Conservation (phyloP, 2,329 filamentous ascomycete species). For the Cylindrodendrum hubeiense region DNA sequence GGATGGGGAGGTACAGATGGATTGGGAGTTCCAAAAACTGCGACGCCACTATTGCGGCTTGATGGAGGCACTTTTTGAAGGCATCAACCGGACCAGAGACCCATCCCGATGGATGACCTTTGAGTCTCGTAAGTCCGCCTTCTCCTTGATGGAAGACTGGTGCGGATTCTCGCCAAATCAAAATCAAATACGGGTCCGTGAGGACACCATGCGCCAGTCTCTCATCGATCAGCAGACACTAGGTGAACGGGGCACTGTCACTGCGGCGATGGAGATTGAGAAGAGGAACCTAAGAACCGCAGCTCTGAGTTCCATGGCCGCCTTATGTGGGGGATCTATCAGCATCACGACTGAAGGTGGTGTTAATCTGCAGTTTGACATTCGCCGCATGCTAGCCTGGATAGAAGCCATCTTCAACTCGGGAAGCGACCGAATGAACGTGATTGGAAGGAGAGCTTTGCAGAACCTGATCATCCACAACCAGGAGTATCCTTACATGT, state of each 20-base stretch:
- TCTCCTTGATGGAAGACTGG: conserved; percentile 99
- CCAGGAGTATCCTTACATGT: conserved; percentile 83
- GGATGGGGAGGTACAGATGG: conserved; percentile 93
- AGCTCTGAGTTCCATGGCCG: conserved; percentile 94
- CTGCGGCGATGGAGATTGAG: conserved; percentile 95
- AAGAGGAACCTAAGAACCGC: conserved; percentile 92
- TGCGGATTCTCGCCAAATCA: conserved; percentile 97
- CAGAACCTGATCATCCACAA: conserved; percentile 94
- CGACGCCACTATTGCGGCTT: conserved; percentile 94
- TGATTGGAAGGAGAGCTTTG: conserved; percentile 88
- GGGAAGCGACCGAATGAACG: conserved; percentile 90
- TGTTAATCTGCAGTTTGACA: conserved; percentile 89
- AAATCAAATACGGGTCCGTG: conserved; percentile 81
- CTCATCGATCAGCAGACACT: conserved; percentile 83
- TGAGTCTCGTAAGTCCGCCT: conserved; percentile 93
- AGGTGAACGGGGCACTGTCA: conserved; percentile 81
- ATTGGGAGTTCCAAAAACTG: conserved; percentile 93
- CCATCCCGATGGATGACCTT: conserved; percentile 97
- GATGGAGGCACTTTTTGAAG: conserved; percentile 92
- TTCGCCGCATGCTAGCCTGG: conserved; percentile 94
- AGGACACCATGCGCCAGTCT: conserved; percentile 89
- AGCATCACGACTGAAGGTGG: conserved; percentile 90
- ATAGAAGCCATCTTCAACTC: conserved; percentile 95
- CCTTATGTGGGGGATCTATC: conserved; percentile 87
- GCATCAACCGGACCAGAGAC: conserved; percentile 86